phyloP scores from a whole-genome alignment of 345 rosid genomes.

The Salix exigua region DNA sequence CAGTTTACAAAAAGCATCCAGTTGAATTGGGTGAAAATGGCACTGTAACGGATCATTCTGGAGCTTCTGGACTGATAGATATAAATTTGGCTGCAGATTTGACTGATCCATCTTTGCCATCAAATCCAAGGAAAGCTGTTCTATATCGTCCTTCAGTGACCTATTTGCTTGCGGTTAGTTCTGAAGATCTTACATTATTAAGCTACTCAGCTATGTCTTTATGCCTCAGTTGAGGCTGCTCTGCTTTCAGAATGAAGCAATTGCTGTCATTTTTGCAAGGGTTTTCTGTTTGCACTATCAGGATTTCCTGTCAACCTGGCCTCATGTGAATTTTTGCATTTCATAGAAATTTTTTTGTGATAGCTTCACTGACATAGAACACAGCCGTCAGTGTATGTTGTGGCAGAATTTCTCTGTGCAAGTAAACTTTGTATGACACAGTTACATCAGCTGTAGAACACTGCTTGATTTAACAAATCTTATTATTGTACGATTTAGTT shows the following conservation, averaged over 20 bases:
- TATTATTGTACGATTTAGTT: not conserved
- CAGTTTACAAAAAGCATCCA: constrained; percentile 9
- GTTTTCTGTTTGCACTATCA: constrained; percentile 4
- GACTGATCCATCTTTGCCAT: constrained; percentile 70
- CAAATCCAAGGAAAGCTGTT: constrained; percentile 86
- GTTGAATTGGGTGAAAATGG: constrained; percentile 73
- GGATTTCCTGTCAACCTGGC: not conserved
- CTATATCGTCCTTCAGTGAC: constrained; percentile 86
- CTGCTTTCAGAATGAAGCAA: not conserved
- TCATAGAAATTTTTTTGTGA: not conserved
- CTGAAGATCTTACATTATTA: constrained; percentile 9
- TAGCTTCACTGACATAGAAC: not conserved
- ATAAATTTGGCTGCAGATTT: constrained; percentile 64
- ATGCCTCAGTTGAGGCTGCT: not conserved
- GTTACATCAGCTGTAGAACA: not conserved
- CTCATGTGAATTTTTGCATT: not conserved
- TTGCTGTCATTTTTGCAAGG: not conserved
- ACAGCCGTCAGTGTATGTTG: not conserved
- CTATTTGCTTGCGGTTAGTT: constrained; percentile 85
- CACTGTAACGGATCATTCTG: constrained; percentile 59
- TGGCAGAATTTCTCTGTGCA: not conserved
- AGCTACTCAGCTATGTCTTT: not conserved
- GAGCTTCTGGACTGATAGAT: constrained; percentile 77
- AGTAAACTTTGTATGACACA: not conserved
- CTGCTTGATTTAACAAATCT: not conserved